phyloP scores from a whole-genome alignment of 2,329 filamentous ascomycete genomes.

The Cladosporium velox region DNA sequence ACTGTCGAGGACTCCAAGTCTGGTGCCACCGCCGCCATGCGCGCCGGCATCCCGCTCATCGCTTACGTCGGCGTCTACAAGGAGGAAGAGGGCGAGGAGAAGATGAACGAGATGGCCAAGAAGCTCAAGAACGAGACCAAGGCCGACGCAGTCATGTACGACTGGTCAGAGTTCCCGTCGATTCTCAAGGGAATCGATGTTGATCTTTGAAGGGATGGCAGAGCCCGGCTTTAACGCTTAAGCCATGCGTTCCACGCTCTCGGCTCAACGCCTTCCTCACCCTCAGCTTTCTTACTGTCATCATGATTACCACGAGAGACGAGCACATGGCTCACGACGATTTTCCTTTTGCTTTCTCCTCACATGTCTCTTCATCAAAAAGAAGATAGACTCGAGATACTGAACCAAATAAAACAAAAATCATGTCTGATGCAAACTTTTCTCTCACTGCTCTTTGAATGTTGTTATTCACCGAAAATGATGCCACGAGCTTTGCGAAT shows the following conservation, averaged over 20 bases:
- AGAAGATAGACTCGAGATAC: conserved; percentile 19
- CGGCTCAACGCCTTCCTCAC: conserved; percentile 1
- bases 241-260: neutral
- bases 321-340: conserved; percentile 13
- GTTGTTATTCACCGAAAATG: neutral
- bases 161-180: conserved; percentile 55
- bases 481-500: neutral
- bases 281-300: neutral
- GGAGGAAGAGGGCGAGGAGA: conserved; percentile 65
- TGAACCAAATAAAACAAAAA: neutral
- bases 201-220: conserved; percentile 7
- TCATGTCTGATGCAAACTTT: neutral
- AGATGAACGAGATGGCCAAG: conserved; percentile 53
- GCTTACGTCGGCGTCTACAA: conserved; percentile 83
- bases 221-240: conserved; percentile 2
- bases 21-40: conserved; percentile 73
- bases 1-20: conserved; percentile 89
- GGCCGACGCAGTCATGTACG: conserved; percentile 51
- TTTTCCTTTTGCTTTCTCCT: neutral
- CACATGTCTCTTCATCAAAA: conserved; percentile 11
- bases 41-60: conserved; percentile 77
- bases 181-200: conserved; percentile 47
- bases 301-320: conserved; percentile 15
- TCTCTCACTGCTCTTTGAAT: neutral
- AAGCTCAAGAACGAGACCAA: conserved; percentile 51